Conservation (phyloP, 768 basidiomycete genomes). For the Pisolithus orientalis region DNA sequence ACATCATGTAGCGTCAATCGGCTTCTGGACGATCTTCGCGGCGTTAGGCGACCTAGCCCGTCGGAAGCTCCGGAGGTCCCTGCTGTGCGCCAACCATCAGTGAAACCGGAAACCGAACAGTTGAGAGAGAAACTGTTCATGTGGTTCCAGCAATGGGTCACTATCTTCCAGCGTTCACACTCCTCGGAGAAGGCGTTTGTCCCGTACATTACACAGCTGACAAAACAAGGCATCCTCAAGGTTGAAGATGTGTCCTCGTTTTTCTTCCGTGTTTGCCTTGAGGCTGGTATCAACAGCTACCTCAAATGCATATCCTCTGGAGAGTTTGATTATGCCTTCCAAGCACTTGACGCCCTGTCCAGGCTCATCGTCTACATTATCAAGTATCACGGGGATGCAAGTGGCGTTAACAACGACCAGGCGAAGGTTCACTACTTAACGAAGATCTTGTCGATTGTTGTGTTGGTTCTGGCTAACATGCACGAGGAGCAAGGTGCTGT, state of each 20-base stretch:
- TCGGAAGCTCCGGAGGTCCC: constrained; percentile 32
- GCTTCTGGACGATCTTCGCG: constrained; percentile 79
- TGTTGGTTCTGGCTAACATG: constrained; percentile 88
- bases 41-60: constrained; percentile 44
- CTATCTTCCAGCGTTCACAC: constrained; percentile 84
- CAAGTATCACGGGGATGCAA: constrained; percentile 98
- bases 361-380: constrained; percentile 95
- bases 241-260: constrained; percentile 94
- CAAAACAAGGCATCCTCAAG: constrained; percentile 93
- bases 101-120: constrained; percentile 68
- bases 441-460: constrained; percentile 95
- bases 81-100: constrained; percentile 40
- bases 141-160: constrained; percentile 95
- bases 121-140: constrained; percentile 67
- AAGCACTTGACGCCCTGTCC: constrained; percentile 92
- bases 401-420: constrained; percentile 86
- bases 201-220: constrained; percentile 93
- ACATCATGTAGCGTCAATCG: constrained; percentile 46
- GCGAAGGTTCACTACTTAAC: constrained; percentile 95
- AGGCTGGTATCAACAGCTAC: constrained; percentile 88
- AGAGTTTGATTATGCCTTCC: constrained; percentile 76
- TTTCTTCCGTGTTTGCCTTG: constrained; percentile 97
- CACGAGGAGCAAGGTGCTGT: constrained; percentile 89
- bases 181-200: constrained; percentile 94
- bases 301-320: constrained; percentile 66